These are phyloP conservation scores for Kodamaea jinghongensis DNA, from an alignment of 805 yeast species.

Conservation along the genomic window DNA sequence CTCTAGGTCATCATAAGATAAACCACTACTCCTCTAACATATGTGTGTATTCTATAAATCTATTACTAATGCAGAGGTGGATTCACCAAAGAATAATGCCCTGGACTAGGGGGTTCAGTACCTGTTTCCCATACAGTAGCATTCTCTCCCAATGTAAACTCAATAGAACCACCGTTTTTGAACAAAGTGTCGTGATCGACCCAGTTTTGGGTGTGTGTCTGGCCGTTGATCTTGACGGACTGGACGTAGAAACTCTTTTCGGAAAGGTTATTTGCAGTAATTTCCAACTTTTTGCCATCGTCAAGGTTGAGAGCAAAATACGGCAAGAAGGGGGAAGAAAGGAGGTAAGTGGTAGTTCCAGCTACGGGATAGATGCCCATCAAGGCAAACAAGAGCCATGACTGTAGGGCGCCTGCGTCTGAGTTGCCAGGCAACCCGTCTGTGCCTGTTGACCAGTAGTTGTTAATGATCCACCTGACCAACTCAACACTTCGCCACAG, in stretches of 20 bases:
- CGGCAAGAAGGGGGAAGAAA: slow-evolving; percentile 28
- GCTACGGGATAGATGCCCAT: slow-evolving; percentile 35
- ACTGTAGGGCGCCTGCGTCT: slow-evolving; percentile 40
- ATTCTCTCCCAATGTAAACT: slow-evolving; percentile 16
- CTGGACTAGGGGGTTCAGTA: slow-evolving; percentile 26
- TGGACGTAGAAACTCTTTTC: slow-evolving; percentile 25
- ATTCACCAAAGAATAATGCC: slow-evolving; percentile 12
- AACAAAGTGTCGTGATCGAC: slow-evolving; percentile 29
- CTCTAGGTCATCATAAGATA: too few species aligned
- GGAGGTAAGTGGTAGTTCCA: slow-evolving; percentile 32
- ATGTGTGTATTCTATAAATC: not conserved
- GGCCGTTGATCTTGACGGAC: slow-evolving; percentile 28
- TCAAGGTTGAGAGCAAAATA: slow-evolving; percentile 21
- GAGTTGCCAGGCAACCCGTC: slow-evolving; percentile 37
- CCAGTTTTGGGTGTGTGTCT: slow-evolving; percentile 26
- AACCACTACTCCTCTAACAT: not conserved
- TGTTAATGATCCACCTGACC: slow-evolving; percentile 25
- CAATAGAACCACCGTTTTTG: slow-evolving; percentile 22
- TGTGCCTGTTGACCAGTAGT: slow-evolving; percentile 22
- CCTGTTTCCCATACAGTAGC: slow-evolving; percentile 25
- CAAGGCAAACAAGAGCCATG: slow-evolving; percentile 33
- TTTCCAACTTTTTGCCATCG: slow-evolving; percentile 20
- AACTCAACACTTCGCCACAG: slow-evolving; percentile 28
- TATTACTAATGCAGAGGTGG: not conserved
- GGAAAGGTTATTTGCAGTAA: slow-evolving; percentile 22